Evolutionary conservation across 1,284 basidiomycete species (phyloP).

Genomic region (Apiotrichum laibachii): DNA sequence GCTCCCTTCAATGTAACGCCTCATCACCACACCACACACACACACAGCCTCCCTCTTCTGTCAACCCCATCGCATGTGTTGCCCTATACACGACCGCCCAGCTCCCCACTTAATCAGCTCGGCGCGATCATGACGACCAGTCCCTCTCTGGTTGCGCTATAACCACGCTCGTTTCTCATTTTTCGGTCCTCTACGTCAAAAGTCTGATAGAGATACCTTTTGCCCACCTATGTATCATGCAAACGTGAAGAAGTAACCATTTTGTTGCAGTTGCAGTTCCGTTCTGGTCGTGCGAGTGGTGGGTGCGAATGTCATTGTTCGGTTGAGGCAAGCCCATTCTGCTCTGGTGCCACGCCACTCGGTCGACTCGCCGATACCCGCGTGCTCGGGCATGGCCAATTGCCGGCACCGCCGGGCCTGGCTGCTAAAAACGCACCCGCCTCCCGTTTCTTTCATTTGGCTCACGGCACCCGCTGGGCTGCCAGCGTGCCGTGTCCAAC

Average conservation of each 20-base stretch:
- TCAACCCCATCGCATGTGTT: constrained; percentile 3
- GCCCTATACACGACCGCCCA: constrained; percentile 1
- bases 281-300: neutral
- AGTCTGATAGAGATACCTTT: constrained; percentile 12
- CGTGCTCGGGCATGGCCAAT: no score
- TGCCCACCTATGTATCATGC: constrained; percentile 14
- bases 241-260: neutral
- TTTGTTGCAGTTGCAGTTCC: neutral
- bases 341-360: no score
- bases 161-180: neutral
- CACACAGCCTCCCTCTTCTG: neutral
- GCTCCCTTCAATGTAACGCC: constrained; percentile 5
- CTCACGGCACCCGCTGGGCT: no score
- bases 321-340: neutral
- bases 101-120: neutral
- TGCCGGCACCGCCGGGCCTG: no score
- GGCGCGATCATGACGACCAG: neutral
- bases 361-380: no score
- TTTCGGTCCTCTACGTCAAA: constrained; percentile 11
- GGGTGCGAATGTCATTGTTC: neutral
- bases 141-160: neutral
- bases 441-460: no score
- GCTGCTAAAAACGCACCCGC: no score
- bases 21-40: neutral
- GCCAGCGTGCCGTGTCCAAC: no score